Evolutionary conservation across 108 stramenopile genomes (phyloP).

Genomic region (Nannochloropsis salina): DNA sequence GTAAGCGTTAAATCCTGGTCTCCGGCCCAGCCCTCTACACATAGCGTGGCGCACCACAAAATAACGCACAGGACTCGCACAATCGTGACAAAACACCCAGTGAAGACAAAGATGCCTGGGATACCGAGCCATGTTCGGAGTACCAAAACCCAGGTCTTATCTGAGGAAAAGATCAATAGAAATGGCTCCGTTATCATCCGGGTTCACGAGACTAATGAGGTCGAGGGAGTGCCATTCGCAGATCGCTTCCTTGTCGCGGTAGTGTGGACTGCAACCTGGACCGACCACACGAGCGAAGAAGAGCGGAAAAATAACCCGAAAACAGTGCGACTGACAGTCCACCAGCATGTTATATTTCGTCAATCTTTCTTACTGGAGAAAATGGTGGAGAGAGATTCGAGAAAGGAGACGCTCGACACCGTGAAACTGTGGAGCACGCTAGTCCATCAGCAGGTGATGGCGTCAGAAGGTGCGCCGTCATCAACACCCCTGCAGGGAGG

Average conservation of each 20-base stretch:
- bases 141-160: conserved; percentile 6
- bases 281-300: background rate
- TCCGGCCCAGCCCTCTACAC: background rate
- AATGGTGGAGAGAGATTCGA: background rate
- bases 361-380: background rate
- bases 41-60: background rate
- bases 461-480: background rate
- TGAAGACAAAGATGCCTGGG: background rate
- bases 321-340: background rate
- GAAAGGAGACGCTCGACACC: background rate
- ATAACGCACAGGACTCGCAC: background rate
- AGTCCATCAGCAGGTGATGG: background rate
- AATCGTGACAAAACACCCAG: conserved; percentile 7
- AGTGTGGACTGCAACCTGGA: background rate
- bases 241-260: background rate
- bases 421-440: background rate
- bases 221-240: background rate
- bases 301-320: background rate
- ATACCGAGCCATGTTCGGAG: background rate
- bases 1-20: background rate
- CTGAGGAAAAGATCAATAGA: background rate
- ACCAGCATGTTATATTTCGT: background rate
- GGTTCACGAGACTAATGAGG: background rate
- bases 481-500: background rate
- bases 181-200: background rate